Conservation (phyloP, 768 basidiomycete genomes). For the Boletus subcaerulescens region DNA sequence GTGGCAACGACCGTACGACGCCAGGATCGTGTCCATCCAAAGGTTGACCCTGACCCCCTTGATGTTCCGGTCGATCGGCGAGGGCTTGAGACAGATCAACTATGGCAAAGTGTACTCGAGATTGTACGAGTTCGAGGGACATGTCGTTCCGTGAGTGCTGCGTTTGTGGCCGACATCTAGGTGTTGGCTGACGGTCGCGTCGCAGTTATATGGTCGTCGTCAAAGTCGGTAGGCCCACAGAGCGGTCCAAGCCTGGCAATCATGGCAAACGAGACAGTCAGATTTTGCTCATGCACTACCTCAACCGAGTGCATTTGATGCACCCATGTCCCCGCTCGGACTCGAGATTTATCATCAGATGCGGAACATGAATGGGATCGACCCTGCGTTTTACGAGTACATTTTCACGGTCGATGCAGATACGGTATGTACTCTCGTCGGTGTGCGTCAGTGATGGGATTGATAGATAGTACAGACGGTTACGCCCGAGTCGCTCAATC, state of each 20-base stretch:
- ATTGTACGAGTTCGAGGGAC: constrained; percentile 90
- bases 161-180: not conserved
- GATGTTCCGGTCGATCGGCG: constrained; percentile 87
- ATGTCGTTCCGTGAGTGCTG: constrained; percentile 81
- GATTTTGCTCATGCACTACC: constrained; percentile 84
- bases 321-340: constrained; percentile 90
- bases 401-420: constrained; percentile 96
- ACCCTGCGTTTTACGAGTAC: constrained; percentile 97
- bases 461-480: constrained; percentile 57
- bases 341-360: constrained; percentile 96
- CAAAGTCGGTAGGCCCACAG: constrained; percentile 93
- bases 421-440: constrained; percentile 52
- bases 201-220: constrained; percentile 85
- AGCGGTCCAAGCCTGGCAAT: constrained; percentile 90
- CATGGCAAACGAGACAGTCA: constrained; percentile 94
- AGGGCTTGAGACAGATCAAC: constrained; percentile 85
- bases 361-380: constrained; percentile 96
- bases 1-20: constrained; percentile 89
- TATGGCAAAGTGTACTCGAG: constrained; percentile 96
- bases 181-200: not conserved
- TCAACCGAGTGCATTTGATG: constrained; percentile 95
- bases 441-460: too few relatives aligned
- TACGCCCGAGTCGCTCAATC: constrained; percentile 86
- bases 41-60: constrained; percentile 88
- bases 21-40: constrained; percentile 91